Evolutionary conservation across 208 protist genomes (phyloP), one percentile per base, ranked within the genome.

Genomic region (Leishmania martiniquensis): DNA sequence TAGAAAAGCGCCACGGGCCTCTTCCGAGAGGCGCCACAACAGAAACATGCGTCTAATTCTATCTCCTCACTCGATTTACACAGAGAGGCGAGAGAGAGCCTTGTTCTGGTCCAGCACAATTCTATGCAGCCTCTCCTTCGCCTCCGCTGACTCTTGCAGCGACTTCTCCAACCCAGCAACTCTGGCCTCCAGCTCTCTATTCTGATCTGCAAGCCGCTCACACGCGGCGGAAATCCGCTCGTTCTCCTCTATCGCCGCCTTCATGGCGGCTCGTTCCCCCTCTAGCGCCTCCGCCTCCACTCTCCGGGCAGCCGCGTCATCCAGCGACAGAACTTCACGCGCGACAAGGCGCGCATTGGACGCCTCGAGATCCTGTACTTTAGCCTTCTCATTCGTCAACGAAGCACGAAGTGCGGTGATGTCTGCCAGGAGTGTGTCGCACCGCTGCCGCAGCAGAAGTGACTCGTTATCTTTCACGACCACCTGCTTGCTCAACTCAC

Each of bases 31-130:
- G n/a, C n/a, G n/a, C n/a, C n/a, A n/a, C n/a, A 57, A 72, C n/a
- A 70, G 39, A 70, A 55, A 32, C 39, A 75, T n/a, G 13, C n/a
- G 54, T 22, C 49, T 66, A 22, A 2, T 34, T n/a, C 20, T 4
- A 15, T n/a, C 1, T 22, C 34, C 3, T 60, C 4, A 4, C n/a
- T 15, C 37, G 1, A n/a, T 59, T 72, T 87, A 92, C 73, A 88
- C 77, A 22, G 91, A 88, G 29, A 95, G 84, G 70, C 87, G 84
- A 34, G 89, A 91, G 20, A 97, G 78, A 4, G 90, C 87, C 55
- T 88, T 82, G 70, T 89, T 92, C 65, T 97, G 93, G 72, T 97
- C 91, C 17, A 94, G 52, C 63, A 97, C 83, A 69, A 97, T 90
- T 76, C 85, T 85, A 51, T 97, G 86, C n/a, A 97, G 70, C 10